phyloP scores from a whole-genome alignment of 805 yeast genomes.

The Starmerella geochares region DNA sequence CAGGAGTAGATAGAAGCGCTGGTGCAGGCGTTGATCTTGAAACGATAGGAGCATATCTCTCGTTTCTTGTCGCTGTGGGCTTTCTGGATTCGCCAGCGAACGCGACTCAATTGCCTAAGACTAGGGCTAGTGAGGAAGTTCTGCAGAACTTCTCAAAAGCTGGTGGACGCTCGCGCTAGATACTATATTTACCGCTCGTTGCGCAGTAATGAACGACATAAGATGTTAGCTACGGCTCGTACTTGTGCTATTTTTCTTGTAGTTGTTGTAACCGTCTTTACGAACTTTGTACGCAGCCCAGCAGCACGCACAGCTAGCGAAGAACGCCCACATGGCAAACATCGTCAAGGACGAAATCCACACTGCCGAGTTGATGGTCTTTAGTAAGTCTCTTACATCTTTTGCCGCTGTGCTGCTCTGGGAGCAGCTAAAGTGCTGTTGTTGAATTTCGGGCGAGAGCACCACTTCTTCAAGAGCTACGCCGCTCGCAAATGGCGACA shows the following conservation, averaged over 20 bases:
- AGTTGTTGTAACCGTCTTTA: no score
- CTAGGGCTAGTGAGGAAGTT: conserved; percentile 40
- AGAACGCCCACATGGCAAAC: not conserved
- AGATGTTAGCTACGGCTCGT: no score
- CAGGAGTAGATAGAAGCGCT: conserved; percentile 53
- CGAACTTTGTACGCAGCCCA: not conserved
- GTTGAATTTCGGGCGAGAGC: not conserved
- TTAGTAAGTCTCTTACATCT: not conserved
- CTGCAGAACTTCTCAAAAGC: conserved; percentile 30
- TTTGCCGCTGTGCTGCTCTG: not conserved
- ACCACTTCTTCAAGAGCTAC: conserved; percentile 5
- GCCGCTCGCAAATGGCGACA: conserved; percentile 6
- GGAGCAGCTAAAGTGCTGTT: not conserved
- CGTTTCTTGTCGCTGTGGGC: conserved; percentile 71
- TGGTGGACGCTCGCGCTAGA: conserved; percentile 34
- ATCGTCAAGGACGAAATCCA: not conserved
- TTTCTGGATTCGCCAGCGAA: conserved; percentile 58
- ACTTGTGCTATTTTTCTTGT: no score
- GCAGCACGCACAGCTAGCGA: not conserved
- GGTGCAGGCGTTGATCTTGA: conserved; percentile 67
- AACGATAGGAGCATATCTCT: conserved; percentile 64
- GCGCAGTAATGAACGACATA: no score
- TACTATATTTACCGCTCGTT: no score
- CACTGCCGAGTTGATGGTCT: not conserved
- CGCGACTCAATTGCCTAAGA: conserved; percentile 31